phyloP scores from a whole-genome alignment of 169 alveolate species.

The Plasmodium inui region DNA sequence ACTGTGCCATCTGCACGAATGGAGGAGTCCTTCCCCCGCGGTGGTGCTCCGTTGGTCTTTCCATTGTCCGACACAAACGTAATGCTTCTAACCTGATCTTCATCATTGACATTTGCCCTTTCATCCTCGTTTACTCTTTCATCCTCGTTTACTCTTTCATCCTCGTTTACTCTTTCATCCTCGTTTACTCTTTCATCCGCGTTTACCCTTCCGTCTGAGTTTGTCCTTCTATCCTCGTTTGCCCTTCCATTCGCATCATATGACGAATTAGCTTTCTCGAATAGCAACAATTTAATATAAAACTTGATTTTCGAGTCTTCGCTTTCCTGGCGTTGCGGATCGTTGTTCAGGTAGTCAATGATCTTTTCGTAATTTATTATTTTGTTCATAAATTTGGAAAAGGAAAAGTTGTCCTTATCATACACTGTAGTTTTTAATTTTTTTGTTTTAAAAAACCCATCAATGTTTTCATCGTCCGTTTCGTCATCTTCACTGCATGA shows the following conservation, averaged over 20 bases:
- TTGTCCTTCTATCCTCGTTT: too few species aligned
- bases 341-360: slow-evolving; percentile 63
- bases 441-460: slow-evolving; percentile 73
- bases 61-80: background rate
- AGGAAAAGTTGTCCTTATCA: slow-evolving; percentile 50
- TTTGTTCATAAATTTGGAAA: slow-evolving; percentile 45
- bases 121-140: background rate
- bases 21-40: background rate
- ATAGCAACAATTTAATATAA: slow-evolving; percentile 44
- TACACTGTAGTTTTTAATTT: slow-evolving; percentile 68
- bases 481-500: slow-evolving; percentile 71
- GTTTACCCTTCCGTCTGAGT: background rate
- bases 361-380: slow-evolving; percentile 72
- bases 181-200: background rate
- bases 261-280: slow-evolving; percentile 33
- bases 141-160: background rate
- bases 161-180: background rate
- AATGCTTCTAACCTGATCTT: background rate
- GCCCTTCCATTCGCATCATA: slow-evolving; percentile 3
- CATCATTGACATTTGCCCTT: background rate
- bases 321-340: slow-evolving; percentile 59
- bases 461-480: slow-evolving; percentile 73
- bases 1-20: background rate
- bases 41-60: background rate
- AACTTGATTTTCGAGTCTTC: slow-evolving; percentile 51